A percentile compares a stretch with the other conserved stretches of the same genome.
Conservation (phyloP, 2,329 filamentous ascomycete genomes). For the Botrytis byssoidea region DNA sequence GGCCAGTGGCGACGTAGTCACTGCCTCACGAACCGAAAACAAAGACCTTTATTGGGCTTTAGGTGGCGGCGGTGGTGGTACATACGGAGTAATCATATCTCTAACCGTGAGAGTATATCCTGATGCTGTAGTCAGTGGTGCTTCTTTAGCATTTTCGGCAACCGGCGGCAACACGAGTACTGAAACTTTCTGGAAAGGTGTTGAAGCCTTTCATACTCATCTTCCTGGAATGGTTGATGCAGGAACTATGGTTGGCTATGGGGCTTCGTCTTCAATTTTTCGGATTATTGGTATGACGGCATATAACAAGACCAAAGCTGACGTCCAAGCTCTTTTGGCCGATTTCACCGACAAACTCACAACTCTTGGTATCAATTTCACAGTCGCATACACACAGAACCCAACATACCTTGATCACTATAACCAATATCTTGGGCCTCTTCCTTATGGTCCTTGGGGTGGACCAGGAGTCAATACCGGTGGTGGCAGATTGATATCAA, state of each 20-base stretch:
- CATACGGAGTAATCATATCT: conserved; percentile 55
- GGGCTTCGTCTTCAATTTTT: conserved; percentile 49
- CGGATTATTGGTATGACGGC: conserved; percentile 48
- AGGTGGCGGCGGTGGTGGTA: conserved; percentile 58
- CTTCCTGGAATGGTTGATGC: conserved; percentile 50
- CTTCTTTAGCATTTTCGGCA: conserved; percentile 45
- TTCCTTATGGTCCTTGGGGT: conserved; percentile 34
- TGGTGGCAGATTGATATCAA: conserved; percentile 47
- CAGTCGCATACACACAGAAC: conserved; percentile 30
- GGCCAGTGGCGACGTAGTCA: conserved; percentile 48
- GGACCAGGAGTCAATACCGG: conserved; percentile 35
- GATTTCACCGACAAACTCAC: conserved; percentile 47
- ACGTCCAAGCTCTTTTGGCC: conserved; percentile 47
- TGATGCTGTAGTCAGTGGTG: conserved; percentile 45
- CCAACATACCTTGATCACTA: conserved; percentile 37
- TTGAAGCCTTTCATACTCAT: conserved; percentile 46
- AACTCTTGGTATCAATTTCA: conserved; percentile 39
- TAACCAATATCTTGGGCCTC: conserved; percentile 36
- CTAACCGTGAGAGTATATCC: conserved; percentile 54
- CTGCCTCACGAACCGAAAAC: conserved; percentile 48
- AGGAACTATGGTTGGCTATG: conserved; percentile 51
- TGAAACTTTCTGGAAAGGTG: conserved; percentile 49
- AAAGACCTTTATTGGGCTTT: conserved; percentile 64
- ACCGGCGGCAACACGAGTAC: conserved; percentile 32
- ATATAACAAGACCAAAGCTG: conserved; percentile 44